Conservation (phyloP, 805 yeast genomes). For the Hanseniaspora clermontiae region DNA sequence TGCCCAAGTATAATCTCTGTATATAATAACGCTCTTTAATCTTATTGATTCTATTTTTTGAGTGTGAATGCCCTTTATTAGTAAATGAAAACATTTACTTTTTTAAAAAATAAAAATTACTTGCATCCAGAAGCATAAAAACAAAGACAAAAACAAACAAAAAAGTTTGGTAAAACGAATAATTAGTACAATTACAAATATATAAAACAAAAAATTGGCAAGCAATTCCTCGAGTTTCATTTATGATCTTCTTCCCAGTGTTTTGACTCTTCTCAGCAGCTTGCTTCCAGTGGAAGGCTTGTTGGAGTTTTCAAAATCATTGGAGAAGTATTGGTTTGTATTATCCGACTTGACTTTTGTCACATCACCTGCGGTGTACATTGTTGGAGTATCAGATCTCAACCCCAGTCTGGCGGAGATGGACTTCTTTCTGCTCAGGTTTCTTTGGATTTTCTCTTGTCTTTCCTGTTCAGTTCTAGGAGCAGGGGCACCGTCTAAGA, state of each 20-base stretch:
- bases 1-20: not conserved
- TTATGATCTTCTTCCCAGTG: constrained; percentile 42
- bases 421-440: constrained; percentile 72
- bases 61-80: no score
- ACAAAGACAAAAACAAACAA: no score
- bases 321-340: constrained; percentile 11
- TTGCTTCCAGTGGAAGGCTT: constrained; percentile 36
- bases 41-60: no score
- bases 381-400: constrained; percentile 13
- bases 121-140: no score
- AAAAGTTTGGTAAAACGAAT: no score
- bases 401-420: constrained; percentile 50
- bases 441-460: constrained; percentile 24
- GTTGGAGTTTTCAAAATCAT: constrained; percentile 12
- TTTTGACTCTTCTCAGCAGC: constrained; percentile 72
- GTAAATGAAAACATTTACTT: no score
- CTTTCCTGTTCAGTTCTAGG: constrained; percentile 31
- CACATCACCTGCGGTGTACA: constrained; percentile 14
- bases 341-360: constrained; percentile 6
- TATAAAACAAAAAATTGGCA: not conserved
- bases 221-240: not conserved
- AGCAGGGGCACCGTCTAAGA: constrained; percentile 94
- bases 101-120: no score
- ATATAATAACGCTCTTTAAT: not conserved
- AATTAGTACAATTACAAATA: constrained; percentile 9